phyloP scores from a whole-genome alignment of 2,329 filamentous ascomycete genomes.

The Colletotrichum tropicale region DNA sequence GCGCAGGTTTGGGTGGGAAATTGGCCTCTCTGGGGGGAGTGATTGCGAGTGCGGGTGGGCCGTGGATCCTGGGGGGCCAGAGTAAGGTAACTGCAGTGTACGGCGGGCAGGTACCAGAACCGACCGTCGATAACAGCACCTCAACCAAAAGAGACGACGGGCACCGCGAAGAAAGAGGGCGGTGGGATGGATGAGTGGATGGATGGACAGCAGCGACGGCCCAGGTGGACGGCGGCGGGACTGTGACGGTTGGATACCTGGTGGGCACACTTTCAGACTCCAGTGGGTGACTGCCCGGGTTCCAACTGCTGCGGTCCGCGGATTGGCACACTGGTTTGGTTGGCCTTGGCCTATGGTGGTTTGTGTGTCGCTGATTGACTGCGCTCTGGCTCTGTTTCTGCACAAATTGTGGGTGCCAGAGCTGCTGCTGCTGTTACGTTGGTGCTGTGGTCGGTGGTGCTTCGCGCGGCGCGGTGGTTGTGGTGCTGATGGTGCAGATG shows the following conservation, averaged over 20 bases:
- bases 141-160: not conserved
- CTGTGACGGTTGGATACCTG: not conserved
- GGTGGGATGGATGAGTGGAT: not conserved
- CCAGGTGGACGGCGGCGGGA: not conserved
- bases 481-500: not conserved
- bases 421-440: not conserved
- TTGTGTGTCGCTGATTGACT: not conserved
- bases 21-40: constrained; percentile 15
- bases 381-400: not conserved
- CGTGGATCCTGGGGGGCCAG: constrained; percentile 2
- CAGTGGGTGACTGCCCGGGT: not conserved
- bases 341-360: not conserved
- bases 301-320: not conserved
- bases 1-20: constrained; percentile 17
- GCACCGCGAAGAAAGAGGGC: not conserved
- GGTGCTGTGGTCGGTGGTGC: not conserved
- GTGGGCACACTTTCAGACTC: not conserved
- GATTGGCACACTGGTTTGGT: not conserved
- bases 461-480: not conserved
- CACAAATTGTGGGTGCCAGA: not conserved
- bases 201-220: not conserved
- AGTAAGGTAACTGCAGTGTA: not conserved
- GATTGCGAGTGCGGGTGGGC: constrained; percentile 19
- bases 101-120: not conserved
- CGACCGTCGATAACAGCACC: not conserved